phyloP scores from a whole-genome alignment of 768 basidiomycete species.

The Jaapia argillacea region DNA sequence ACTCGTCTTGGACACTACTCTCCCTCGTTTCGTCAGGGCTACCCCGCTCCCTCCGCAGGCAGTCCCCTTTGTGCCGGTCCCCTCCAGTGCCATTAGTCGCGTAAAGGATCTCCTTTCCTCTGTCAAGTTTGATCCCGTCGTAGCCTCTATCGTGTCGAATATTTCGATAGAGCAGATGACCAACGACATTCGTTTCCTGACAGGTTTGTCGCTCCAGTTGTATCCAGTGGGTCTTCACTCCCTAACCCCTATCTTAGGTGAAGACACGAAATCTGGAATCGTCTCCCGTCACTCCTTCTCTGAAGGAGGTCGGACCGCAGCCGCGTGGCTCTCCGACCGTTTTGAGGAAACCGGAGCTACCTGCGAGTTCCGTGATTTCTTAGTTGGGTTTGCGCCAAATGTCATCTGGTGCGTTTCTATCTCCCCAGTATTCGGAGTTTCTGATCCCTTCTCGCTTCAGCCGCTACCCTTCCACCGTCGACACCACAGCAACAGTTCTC shows the following conservation, averaged over 20 bases:
- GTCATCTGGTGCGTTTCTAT: conserved; percentile 60
- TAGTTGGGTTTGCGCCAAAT: conserved; percentile 72
- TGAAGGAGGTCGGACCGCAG: conserved; percentile 51
- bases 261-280: conserved; percentile 64
- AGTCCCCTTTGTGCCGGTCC: conserved; percentile 43
- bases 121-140: conserved; percentile 57
- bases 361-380: conserved; percentile 61
- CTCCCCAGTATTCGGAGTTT: neutral
- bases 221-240: neutral
- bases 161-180: conserved; percentile 58
- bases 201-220: conserved; percentile 23
- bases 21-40: conserved; percentile 72
- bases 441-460: conserved; percentile 21
- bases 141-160: conserved; percentile 60
- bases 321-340: conserved; percentile 62
- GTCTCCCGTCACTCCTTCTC: conserved; percentile 78
- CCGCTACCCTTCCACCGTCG: conserved; percentile 42
- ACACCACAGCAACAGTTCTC: conserved; percentile 57
- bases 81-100: conserved; percentile 38
- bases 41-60: conserved; percentile 47
- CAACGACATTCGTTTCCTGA: conserved; percentile 70
- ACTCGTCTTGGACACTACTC: conserved; percentile 40
- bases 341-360: conserved; percentile 70
- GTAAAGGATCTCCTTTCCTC: conserved; percentile 46
- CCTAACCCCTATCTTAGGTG: conserved; percentile 23